Evolutionary conservation across 345 rosid genomes (phyloP), one percentile per base, ranked within the genome.

Genomic region (Boechera retrofracta): DNA sequence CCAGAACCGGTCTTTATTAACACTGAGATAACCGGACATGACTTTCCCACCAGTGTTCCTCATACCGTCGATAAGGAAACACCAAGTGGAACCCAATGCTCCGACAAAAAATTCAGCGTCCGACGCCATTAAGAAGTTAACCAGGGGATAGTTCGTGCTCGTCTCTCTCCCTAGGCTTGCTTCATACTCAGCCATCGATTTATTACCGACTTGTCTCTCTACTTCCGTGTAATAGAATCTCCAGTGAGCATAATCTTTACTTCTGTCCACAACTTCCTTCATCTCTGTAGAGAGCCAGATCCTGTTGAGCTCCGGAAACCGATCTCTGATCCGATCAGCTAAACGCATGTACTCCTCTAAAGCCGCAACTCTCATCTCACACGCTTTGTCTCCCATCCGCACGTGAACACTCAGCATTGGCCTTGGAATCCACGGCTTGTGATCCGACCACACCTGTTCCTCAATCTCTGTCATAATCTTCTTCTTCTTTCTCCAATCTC

Each of bases 311-410:
- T 95, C 83, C 0, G 96, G 98, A 70, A 92, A 92, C 15, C 84
- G 85, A 38, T 49, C 78, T 79, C 85, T 82, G 47, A 89, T 84
- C 6, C 89, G 84, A 63, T 79, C 77, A 24, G 98, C 97, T 4
- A 90, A 92, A 16, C 29, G 84, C 89, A 89, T 85, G 57, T 95
- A 95, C 48, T 73, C 89, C 57, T 90, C 87, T 8, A 91, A 88
- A 54, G 86, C 86, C 0, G 88, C 89, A 10, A 95, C 87, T 79
- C 86, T 89, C 99, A 95, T 95, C 79, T 95, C 97, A 11, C 94
- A 87, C 1, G 99, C 94, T 81, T 95, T 95, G 85, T 95, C 99
- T 66, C 99, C 97, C 98, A 95, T 95, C 64, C 99, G 84, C n/a
- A 95, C 98, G 12, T 95, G 99, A 81, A 95, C 78, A 79, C 99